Evolutionary conservation across 164 flowering plant species (phyloP).

Genomic region (Vitis cinerea): DNA sequence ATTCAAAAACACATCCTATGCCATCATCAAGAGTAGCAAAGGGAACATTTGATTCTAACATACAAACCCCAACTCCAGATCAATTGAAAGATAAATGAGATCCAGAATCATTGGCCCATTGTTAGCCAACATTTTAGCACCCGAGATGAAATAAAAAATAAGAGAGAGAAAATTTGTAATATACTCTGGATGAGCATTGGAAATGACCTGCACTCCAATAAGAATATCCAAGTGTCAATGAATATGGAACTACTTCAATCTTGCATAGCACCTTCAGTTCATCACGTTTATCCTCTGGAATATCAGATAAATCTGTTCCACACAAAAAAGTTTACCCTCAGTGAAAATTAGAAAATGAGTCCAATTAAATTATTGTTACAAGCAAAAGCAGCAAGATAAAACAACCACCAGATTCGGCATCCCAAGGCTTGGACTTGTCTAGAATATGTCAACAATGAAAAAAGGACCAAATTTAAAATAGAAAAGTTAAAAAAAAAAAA

Average conservation of each 20-base stretch:
- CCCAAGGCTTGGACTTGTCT: neutral
- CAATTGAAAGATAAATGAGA: too few species aligned
- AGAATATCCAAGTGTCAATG: constrained; percentile 86
- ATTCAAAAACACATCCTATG: too few species aligned
- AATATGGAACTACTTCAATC: constrained; percentile 82
- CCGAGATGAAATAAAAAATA: neutral
- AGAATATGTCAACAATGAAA: neutral
- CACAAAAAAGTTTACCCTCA: constrained; percentile 7
- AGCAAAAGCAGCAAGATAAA: too few species aligned
- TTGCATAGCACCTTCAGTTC: constrained; percentile 58
- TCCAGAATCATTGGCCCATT: too few species aligned
- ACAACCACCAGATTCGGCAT: too few species aligned
- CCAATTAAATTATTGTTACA: too few species aligned
- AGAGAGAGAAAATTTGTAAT: neutral
- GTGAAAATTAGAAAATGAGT: neutral
- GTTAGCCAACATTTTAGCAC: too few species aligned
- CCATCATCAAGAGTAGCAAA: too few species aligned
- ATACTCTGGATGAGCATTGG: constrained; percentile 1
- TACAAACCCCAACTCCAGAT: too few species aligned
- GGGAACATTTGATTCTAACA: too few species aligned
- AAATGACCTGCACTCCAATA: constrained; percentile 90
- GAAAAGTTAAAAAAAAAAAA: neutral
- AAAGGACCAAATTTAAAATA: neutral
- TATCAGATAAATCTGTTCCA: constrained; percentile 70
- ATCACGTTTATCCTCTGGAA: constrained; percentile 67